A percentile compares a stretch with the other conserved stretches of the same genome.
Evolutionary conservation across 768 basidiomycete genomes (phyloP).

Genomic region (Russula lepida): DNA sequence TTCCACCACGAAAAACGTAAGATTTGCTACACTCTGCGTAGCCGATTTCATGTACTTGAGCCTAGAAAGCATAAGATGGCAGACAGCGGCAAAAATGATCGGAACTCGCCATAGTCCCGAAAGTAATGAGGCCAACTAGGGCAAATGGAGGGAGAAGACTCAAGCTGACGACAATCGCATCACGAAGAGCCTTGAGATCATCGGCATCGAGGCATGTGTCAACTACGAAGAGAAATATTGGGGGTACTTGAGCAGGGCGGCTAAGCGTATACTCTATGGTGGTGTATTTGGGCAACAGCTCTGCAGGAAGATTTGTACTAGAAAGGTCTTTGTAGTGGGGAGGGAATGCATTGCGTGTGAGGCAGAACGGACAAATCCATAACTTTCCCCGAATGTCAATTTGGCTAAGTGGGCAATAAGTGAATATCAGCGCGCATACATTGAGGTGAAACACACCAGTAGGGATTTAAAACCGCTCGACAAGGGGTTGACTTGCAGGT

Average conservation of each 20-base stretch:
- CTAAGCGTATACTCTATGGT: constrained; percentile 99
- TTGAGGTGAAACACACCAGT: constrained; percentile 55
- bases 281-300: constrained; percentile 95
- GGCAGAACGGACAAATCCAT: constrained; percentile 99
- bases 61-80: constrained; percentile 37
- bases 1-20: constrained; percentile 96
- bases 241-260: constrained; percentile 84
- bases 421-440: constrained; percentile 9
- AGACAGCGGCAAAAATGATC: neutral
- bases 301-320: constrained; percentile 91
- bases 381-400: constrained; percentile 98
- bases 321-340: constrained; percentile 99
- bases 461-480: constrained; percentile 94
- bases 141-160: constrained; percentile 90
- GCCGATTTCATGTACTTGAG: constrained; percentile 97
- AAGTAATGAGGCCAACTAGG: constrained; percentile 93
- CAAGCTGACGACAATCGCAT: constrained; percentile 90
- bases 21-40: constrained; percentile 96
- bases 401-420: constrained; percentile 49
- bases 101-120: constrained; percentile 82
- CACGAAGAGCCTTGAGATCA: constrained; percentile 90
- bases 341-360: constrained; percentile 94
- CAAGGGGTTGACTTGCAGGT: constrained; percentile 92
- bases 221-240: constrained; percentile 94
- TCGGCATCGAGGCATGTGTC: constrained; percentile 96